Conservation (phyloP, 2,329 filamentous ascomycete species). For the Fusarium poae region DNA sequence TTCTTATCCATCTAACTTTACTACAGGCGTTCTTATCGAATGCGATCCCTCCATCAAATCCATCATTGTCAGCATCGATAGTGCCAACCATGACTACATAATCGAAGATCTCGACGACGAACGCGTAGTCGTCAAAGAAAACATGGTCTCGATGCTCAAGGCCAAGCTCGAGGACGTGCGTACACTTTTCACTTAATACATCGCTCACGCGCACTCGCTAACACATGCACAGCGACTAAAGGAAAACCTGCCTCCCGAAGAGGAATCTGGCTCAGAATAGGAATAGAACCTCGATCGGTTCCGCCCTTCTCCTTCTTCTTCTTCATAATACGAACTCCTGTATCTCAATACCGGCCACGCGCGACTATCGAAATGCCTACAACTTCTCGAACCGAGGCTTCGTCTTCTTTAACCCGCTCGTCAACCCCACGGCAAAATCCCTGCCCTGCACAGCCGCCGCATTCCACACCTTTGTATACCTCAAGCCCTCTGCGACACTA, state of each 20-base stretch:
- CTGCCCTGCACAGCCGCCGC: slow-evolving; percentile 82
- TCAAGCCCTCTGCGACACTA: slow-evolving; percentile 79
- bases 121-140: slow-evolving; percentile 80
- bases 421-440: slow-evolving; percentile 80
- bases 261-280: slow-evolving; percentile 66
- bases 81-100: slow-evolving; percentile 77
- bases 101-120: slow-evolving; percentile 85
- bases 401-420: slow-evolving; percentile 81
- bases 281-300: slow-evolving; percentile 48
- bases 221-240: slow-evolving; percentile 59
- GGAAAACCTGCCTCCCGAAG: slow-evolving; percentile 65
- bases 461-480: slow-evolving; percentile 92
- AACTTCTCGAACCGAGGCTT: slow-evolving; percentile 89
- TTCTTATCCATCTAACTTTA: slow-evolving; percentile 1
- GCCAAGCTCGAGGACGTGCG: slow-evolving; percentile 75
- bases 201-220: neutral
- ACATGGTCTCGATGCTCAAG: slow-evolving; percentile 77
- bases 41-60: slow-evolving; percentile 91
- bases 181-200: neutral
- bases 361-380: slow-evolving; percentile 55
- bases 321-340: neutral
- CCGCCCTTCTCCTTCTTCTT: neutral
- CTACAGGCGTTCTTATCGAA: slow-evolving; percentile 77
- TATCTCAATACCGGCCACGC: neutral
- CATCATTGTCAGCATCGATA: slow-evolving; percentile 83